Evolutionary conservation across 768 basidiomycete genomes (phyloP).

Genomic region (Termitomyces sp.): DNA sequence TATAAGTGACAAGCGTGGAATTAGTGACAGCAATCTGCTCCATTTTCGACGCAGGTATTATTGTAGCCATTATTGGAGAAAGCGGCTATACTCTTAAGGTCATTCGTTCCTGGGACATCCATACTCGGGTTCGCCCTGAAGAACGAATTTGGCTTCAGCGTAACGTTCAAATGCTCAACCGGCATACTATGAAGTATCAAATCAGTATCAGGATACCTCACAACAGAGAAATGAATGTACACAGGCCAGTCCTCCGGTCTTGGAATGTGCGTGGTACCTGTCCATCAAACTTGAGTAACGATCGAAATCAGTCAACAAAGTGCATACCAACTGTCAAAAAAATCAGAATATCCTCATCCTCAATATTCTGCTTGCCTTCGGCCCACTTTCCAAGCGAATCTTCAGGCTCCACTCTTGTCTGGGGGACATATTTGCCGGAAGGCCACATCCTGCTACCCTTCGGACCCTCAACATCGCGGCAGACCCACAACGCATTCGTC

Average conservation of each 20-base stretch:
- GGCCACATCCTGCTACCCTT: conserved; percentile 72
- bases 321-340: conserved; percentile 66
- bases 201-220: not conserved
- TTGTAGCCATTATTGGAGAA: conserved; percentile 32
- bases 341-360: conserved; percentile 76
- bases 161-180: conserved; percentile 65
- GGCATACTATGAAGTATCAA: conserved; percentile 60
- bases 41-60: conserved; percentile 8
- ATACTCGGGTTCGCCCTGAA: conserved; percentile 85
- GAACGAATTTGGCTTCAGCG: conserved; percentile 82
- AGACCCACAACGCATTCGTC: conserved; percentile 80
- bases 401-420: conserved; percentile 65
- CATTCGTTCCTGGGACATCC: conserved; percentile 78
- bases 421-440: conserved; percentile 81
- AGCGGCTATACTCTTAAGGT: conserved; percentile 59
- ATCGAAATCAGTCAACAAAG: conserved; percentile 6
- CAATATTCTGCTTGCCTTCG: conserved; percentile 55
- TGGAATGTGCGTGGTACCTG: conserved; percentile 77
- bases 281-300: not conserved
- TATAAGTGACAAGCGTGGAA: too few species aligned
- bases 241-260: conserved; percentile 90
- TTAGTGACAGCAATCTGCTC: conserved; percentile 13
- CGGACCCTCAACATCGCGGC: conserved; percentile 62
- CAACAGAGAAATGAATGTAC: conserved; percentile 30
- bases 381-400: conserved; percentile 80